phyloP scores from a whole-genome alignment of 2,329 filamentous ascomycete genomes.

The Aspergillus pseudoterreus region DNA sequence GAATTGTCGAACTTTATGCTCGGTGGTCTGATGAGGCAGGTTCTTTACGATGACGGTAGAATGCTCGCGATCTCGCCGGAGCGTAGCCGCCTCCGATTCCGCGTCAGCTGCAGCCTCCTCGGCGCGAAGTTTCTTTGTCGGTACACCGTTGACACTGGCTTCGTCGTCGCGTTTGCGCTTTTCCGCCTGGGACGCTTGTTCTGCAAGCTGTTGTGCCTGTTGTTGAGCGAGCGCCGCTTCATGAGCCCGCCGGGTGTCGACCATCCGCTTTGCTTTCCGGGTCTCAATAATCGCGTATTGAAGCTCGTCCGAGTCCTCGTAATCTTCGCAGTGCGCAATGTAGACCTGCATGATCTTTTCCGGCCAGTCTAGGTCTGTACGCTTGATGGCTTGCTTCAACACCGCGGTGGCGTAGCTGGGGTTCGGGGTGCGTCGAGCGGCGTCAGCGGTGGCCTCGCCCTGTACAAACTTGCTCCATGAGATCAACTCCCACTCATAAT shows the following conservation, averaged over 20 bases:
- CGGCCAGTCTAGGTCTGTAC: slow-evolving; percentile 48
- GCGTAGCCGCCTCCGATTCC: slow-evolving; percentile 30
- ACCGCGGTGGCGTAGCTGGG: slow-evolving; percentile 73
- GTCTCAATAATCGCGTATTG: slow-evolving; percentile 70
- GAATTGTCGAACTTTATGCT: slow-evolving; percentile 77
- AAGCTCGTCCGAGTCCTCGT: slow-evolving; percentile 74
- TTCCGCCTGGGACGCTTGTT: slow-evolving; percentile 27
- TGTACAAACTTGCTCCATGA: slow-evolving; percentile 58
- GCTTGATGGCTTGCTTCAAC: slow-evolving; percentile 65
- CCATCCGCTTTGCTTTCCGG: slow-evolving; percentile 62
- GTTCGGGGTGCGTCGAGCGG: slow-evolving; percentile 56
- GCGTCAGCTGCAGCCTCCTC: slow-evolving; percentile 36
- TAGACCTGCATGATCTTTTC: slow-evolving; percentile 48
- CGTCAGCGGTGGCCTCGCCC: slow-evolving; percentile 50
- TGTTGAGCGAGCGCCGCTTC: slow-evolving; percentile 53
- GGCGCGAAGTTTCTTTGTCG: slow-evolving; percentile 64
- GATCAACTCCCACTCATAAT: slow-evolving; percentile 88
- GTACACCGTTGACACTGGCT: slow-evolving; percentile 48
- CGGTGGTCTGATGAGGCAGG: slow-evolving; percentile 65
- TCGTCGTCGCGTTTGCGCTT: slow-evolving; percentile 71
- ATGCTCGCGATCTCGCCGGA: slow-evolving; percentile 85
- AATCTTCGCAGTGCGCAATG: slow-evolving; percentile 69
- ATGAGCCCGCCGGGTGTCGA: slow-evolving; percentile 61
- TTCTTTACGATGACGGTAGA: slow-evolving; percentile 78
- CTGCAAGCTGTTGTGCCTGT: slow-evolving; percentile 23